Evolutionary conservation across 1,139 yeast genomes (phyloP), one percentile per base, ranked within the genome.

Genomic region (Taphrina pruni): DNA sequence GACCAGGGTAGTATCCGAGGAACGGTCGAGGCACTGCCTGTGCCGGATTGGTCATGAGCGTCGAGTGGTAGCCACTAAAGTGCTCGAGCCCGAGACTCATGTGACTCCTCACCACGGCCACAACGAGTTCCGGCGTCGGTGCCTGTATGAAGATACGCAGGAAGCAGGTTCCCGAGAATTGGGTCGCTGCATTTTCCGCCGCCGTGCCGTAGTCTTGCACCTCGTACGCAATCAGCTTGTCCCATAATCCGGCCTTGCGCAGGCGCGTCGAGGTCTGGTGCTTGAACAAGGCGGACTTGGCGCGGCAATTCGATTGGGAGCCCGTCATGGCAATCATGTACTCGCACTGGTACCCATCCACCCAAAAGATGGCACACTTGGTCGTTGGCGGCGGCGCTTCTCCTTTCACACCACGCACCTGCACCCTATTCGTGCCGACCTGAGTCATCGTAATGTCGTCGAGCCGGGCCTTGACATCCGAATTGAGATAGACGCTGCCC

Each of bases 361-460:
- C 61, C 60, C 70, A 73, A 41, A 71, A 73, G 39, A 73, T 54
- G 36, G 74, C 73, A n/a, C 72, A 56, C 45, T 73, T 73, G 36
- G 74, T 73, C 11, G 74, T 73, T 8, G 70, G 58, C 26, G 74
- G 74, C 11, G 74, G 74, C 11, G 74, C 74, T 17, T 52, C 56
- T 8, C 74, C 74, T 14, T 57, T 71, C 60, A 72, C 69, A 12
- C 74, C 74, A 5, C 50, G 14, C 12, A 73, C 71, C 8, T 55
- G 45, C 14, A 73, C 74, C 12, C 74, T 50, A 54, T 73, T 65
- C 14, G 36, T 32, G 7, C 73, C 74, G n/a, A 54, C 60, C 26
- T 66, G 60, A 14, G 43, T 56, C 48, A 73, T 62, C n/a, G 45
- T 45, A 9, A 72, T 57, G 14, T 73, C 61, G 35, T 54, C 39